phyloP scores from a whole-genome alignment of 2,329 filamentous ascomycete genomes.

The Phaeosphaeriaceae sp. region DNA sequence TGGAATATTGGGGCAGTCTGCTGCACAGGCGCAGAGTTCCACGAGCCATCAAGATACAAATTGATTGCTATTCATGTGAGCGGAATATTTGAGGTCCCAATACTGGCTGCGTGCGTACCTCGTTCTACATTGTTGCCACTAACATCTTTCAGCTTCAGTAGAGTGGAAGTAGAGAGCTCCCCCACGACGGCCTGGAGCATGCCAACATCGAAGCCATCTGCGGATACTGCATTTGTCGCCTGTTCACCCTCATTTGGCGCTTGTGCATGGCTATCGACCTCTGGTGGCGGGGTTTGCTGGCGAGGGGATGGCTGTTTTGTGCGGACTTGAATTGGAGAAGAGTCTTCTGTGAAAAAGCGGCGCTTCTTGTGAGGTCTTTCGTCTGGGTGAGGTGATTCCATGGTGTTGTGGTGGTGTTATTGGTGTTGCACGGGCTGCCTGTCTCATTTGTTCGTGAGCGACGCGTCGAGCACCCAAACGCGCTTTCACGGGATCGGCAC shows the following conservation, averaged over 20 bases:
- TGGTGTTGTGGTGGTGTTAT: slow-evolving; percentile 21
- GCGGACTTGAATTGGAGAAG: slow-evolving; percentile 34
- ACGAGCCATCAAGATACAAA: slow-evolving; percentile 69
- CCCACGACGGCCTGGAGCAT: slow-evolving; percentile 67
- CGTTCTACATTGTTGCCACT: slow-evolving; percentile 63
- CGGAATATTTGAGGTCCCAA: slow-evolving; percentile 8
- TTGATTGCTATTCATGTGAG: slow-evolving; percentile 60
- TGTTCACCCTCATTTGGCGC: slow-evolving; percentile 11
- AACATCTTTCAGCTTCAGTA: slow-evolving; percentile 57
- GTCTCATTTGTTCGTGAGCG: slow-evolving; percentile 12
- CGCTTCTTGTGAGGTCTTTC: slow-evolving; percentile 67
- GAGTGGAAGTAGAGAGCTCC: slow-evolving; percentile 53
- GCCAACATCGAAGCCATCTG: slow-evolving; percentile 59
- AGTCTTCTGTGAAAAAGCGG: slow-evolving; percentile 67
- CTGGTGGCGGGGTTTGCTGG: slow-evolving; percentile 40
- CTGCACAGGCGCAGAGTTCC: slow-evolving; percentile 51
- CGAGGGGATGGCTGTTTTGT: slow-evolving; percentile 33
- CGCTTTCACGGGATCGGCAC: slow-evolving; percentile 40
- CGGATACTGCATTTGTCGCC: slow-evolving; percentile 13
- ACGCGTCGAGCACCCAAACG: slow-evolving; percentile 34
- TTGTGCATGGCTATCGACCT: slow-evolving; percentile 7
- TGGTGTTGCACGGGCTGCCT: slow-evolving; percentile 2
- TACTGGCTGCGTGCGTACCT: slow-evolving; percentile 31
- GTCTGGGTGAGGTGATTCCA: slow-evolving; percentile 54
- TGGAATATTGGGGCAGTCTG: slow-evolving; percentile 22